phyloP scores from a whole-genome alignment of 202 grass and related monocot genomes.

The Setaria viridis region DNA sequence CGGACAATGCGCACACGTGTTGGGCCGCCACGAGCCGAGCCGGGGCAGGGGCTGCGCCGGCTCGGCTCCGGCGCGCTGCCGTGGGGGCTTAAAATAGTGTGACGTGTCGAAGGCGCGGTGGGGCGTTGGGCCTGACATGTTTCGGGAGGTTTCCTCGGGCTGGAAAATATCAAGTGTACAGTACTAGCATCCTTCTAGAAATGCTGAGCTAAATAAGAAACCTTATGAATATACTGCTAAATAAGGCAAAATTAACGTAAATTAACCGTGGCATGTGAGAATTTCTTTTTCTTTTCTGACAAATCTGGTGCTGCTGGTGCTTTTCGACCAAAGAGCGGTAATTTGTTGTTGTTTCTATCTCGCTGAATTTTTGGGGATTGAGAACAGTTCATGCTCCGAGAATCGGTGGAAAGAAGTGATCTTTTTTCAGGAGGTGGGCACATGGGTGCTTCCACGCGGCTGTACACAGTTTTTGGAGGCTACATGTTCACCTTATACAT shows the following conservation, averaged over 20 bases:
- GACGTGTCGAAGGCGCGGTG: conserved; percentile 42
- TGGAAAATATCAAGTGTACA: background rate
- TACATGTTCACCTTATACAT: too few relatives aligned
- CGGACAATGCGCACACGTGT: conserved; percentile 56
- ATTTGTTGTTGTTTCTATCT: background rate
- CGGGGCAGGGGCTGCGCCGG: background rate
- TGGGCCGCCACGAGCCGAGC: conserved; percentile 29
- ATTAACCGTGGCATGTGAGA: too few relatives aligned
- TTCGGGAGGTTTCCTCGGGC: background rate
- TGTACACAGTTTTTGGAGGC: too few relatives aligned
- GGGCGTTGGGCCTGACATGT: conserved; percentile 14
- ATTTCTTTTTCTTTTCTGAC: background rate
- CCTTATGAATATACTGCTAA: background rate
- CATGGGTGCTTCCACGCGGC: too few relatives aligned
- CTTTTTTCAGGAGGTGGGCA: too few relatives aligned
- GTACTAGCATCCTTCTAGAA: background rate
- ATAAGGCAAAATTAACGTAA: background rate
- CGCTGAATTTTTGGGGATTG: background rate
- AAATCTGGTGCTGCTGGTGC: background rate
- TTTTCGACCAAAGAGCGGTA: background rate
- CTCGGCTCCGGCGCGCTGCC: conserved; percentile 5
- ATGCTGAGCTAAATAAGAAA: background rate
- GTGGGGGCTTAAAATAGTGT: background rate
- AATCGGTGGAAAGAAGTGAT: background rate
- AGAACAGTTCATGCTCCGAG: background rate